Evolutionary conservation across 2,329 filamentous ascomycete species (phyloP), one percentile per base, ranked within the genome.

Genomic region (Coniochaeta sp.): DNA sequence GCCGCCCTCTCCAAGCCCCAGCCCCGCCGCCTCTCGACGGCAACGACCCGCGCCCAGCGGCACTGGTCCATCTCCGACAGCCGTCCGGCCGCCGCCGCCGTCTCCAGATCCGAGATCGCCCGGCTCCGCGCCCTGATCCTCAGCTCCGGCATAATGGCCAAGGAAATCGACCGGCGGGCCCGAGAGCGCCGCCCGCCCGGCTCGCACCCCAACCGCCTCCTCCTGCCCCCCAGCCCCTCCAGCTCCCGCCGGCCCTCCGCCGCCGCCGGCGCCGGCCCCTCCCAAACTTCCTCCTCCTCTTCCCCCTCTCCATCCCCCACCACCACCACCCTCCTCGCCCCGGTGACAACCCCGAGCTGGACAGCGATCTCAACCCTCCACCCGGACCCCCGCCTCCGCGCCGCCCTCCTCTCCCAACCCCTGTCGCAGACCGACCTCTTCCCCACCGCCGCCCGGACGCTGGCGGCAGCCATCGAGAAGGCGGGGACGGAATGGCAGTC

Each of bases 61-160:
- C 79, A 80, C 63, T 85, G 82, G 81, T 79, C 79, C 1, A 80
- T 84, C 34, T 77, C 78, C 1, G 76, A 81, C 71, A 67, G 22
- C 54, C 31, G n/a, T n/a, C 11, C 54, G 17, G 54, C 54, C 33
- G 66, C 57, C 52, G 68, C 69, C n/a, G 72, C 70, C 12, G 72
- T 89, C 33, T 86, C 81, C 11, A 85, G 82, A 66, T 84, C 84
- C n/a, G 93, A 97, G 66, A 82, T 96, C 59, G 89, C 89, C 17
- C 87, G 91, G n/a, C 81, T 93, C 2, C 83, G 86, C 61, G 84
- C 91, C 0, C 79, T 96, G 9, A 83, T 96, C 44, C 79, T 96
- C 24, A 89, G 88, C 64, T 91, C 91, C 0, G 93, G 92, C n/a
- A 87, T 97, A 69, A 96, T 96, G 74, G 93, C 93, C 0, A 87